Percentiles rank a stretch among this genome's conserved stretches.
Evolutionary conservation across 2,329 filamentous ascomycete genomes (phyloP).

Genomic region (Coniella vitis): DNA sequence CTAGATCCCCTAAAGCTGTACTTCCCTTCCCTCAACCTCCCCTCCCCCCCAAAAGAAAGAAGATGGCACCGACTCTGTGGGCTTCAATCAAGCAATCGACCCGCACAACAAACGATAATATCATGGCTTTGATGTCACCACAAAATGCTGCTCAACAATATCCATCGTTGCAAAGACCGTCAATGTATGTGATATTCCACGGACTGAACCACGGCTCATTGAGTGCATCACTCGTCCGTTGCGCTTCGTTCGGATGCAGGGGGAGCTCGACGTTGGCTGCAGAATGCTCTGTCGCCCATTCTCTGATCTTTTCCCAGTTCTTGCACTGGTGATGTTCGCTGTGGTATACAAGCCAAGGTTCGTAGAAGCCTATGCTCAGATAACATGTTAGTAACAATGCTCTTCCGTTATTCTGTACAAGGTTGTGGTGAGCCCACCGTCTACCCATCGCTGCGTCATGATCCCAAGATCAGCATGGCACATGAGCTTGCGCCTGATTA

Average conservation of each 20-base stretch:
- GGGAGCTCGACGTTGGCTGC: neutral
- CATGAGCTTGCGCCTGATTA: neutral
- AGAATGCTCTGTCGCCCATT: constrained; percentile 2
- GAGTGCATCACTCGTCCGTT: neutral
- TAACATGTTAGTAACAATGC: neutral
- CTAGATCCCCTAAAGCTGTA: too few species aligned
- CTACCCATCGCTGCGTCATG: constrained; percentile 2
- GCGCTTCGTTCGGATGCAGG: neutral
- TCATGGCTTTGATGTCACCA: too few species aligned
- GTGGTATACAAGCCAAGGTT: constrained; percentile 1
- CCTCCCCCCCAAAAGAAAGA: too few species aligned
- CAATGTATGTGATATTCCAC: neutral
- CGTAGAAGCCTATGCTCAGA: neutral
- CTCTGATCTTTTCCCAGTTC: constrained; percentile 3
- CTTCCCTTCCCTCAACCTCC: too few species aligned
- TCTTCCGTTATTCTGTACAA: neutral
- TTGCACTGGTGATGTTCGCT: constrained; percentile 3
- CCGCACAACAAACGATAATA: too few species aligned
- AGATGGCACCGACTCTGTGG: too few species aligned
- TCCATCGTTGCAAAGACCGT: neutral
- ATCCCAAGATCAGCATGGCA: neutral
- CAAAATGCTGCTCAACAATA: neutral
- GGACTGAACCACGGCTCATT: constrained; percentile 2
- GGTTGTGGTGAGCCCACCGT: neutral
- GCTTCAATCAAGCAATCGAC: too few species aligned